Conservation (phyloP, 371 early-diverging fungal genomes). For the Encephalitozoon hellem region DNA sequence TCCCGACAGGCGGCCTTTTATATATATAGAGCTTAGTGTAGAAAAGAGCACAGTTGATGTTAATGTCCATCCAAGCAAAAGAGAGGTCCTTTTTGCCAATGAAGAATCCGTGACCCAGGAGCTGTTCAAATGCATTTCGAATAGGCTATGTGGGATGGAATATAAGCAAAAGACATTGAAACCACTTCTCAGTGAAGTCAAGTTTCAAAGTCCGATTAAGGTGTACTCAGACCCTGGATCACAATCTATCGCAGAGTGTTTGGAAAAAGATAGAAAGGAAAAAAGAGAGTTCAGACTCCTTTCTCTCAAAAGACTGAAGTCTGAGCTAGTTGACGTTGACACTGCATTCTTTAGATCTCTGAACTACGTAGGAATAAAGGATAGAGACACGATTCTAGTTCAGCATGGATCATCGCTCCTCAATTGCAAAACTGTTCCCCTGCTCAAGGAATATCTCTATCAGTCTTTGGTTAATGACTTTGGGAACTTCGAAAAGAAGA, state of each 20-base stretch:
- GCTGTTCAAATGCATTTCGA: neutral
- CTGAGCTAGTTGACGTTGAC: conserved; percentile 53
- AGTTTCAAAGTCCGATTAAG: neutral
- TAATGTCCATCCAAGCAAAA: conserved; percentile 92
- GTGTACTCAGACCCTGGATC: conserved; percentile 3
- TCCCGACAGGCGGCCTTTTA: conserved; percentile 75
- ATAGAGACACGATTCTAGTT: neutral
- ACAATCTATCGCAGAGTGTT: neutral
- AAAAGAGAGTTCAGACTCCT: neutral
- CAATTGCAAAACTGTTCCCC: neutral
- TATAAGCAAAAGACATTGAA: neutral
- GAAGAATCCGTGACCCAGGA: conserved; percentile 70
- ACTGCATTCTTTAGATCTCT: conserved; percentile 12
- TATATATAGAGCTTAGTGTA: conserved; percentile 74
- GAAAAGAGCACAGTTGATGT: conserved; percentile 79
- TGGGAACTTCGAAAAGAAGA: conserved; percentile 23
- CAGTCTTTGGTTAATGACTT: conserved; percentile 22
- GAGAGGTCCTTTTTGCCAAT: conserved; percentile 77
- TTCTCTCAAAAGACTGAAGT: neutral
- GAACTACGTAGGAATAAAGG: conserved; percentile 9
- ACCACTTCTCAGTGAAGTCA: neutral
- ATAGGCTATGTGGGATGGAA: neutral
- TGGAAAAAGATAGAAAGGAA: neutral
- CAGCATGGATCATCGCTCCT: conserved; percentile 24
- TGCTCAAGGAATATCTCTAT: conserved; percentile 7